Evolutionary conservation across 257 asterid species (phyloP).

Genomic region (Fraxinus americana): DNA sequence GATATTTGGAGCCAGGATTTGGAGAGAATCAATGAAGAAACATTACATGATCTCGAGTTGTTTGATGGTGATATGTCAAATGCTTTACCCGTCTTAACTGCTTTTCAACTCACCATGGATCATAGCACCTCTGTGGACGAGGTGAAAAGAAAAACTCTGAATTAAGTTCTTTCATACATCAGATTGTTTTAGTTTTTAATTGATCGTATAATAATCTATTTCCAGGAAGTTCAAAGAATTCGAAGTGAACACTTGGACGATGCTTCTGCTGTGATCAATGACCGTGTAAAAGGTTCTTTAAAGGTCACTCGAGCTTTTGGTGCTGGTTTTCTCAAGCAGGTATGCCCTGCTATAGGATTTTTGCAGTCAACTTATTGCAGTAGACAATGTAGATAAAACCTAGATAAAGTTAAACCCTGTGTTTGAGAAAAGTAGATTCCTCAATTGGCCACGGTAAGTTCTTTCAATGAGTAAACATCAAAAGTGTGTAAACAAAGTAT

Average conservation of each 20-base stretch:
- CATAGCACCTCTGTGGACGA: slow-evolving; percentile 88
- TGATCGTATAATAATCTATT: slow-evolving; percentile 17
- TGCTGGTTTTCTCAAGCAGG: slow-evolving; percentile 99
- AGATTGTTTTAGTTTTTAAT: slow-evolving; percentile 11
- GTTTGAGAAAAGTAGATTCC: slow-evolving; percentile 46
- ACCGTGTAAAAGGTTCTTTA: slow-evolving; percentile 92
- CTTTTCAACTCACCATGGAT: slow-evolving; percentile 81
- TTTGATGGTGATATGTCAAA: slow-evolving; percentile 53
- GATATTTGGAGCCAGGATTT: slow-evolving; percentile 94
- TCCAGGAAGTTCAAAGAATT: slow-evolving; percentile 79
- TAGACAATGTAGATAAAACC: slow-evolving; percentile 10
- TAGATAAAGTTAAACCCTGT: slow-evolving; percentile 26
- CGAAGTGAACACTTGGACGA: slow-evolving; percentile 80
- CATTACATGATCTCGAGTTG: slow-evolving; percentile 68
- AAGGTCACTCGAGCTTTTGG: slow-evolving; percentile 99
- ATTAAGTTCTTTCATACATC: neutral
- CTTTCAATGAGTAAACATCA: slow-evolving; percentile 19
- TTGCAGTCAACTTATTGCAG: slow-evolving; percentile 24
- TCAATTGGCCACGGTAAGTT: slow-evolving; percentile 23
- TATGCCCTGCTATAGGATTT: slow-evolving; percentile 28
- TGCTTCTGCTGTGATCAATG: slow-evolving; percentile 66
- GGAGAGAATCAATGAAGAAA: slow-evolving; percentile 92
- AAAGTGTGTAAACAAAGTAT: slow-evolving; percentile 38
- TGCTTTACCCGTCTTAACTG: slow-evolving; percentile 49
- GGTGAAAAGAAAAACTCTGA: slow-evolving; percentile 41